Percentiles rank a stretch among this genome's conserved stretches.
Conservation (phyloP, 2,329 filamentous ascomycete species). For the Alternaria solani region DNA sequence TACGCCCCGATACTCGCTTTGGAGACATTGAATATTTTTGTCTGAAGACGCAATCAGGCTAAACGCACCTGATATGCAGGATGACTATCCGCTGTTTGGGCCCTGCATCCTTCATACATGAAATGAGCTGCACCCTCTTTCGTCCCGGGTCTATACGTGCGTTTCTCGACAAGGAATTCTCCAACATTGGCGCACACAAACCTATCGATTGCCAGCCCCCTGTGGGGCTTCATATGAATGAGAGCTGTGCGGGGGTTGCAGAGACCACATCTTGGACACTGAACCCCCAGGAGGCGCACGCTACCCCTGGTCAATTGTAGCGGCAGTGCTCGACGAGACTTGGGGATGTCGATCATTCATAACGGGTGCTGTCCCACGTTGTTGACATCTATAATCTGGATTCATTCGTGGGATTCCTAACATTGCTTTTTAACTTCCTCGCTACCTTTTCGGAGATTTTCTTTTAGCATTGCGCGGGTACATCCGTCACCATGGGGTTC, state of each 20-base stretch:
- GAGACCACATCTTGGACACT: conserved; percentile 14
- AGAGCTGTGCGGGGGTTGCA: conserved; percentile 20
- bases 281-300: conserved; percentile 15
- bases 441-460: not conserved
- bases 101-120: conserved; percentile 9
- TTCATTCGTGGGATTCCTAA: not conserved
- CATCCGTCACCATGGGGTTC: conserved; percentile 39
- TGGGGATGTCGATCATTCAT: conserved; percentile 16
- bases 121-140: conserved; percentile 1
- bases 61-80: conserved; percentile 1
- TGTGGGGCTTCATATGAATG: conserved; percentile 24
- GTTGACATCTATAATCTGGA: not conserved
- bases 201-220: conserved; percentile 11
- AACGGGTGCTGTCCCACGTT: conserved; percentile 13
- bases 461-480: not conserved
- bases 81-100: not conserved
- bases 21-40: not conserved
- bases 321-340: not conserved
- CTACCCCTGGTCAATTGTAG: conserved; percentile 5
- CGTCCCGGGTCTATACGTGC: conserved; percentile 3
- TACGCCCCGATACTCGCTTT: not conserved
- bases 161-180: conserved; percentile 10
- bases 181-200: conserved; percentile 17
- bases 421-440: not conserved
- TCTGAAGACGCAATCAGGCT: conserved; percentile 5